Evolutionary conservation across 2,329 filamentous ascomycete genomes (phyloP).

Genomic region (Xylaria hypoxylon): DNA sequence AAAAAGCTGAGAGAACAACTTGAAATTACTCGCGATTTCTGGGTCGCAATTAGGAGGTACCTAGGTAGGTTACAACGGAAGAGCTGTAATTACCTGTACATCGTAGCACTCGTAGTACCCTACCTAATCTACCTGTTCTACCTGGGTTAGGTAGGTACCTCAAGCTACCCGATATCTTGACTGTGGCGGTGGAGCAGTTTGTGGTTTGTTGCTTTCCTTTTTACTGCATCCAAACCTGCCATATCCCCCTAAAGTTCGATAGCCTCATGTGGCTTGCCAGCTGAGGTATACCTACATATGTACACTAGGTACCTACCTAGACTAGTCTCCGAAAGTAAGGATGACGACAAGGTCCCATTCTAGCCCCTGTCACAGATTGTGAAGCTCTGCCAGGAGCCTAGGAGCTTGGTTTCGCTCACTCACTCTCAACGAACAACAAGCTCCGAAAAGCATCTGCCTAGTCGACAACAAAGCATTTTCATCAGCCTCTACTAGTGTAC

Average conservation of each 20-base stretch:
- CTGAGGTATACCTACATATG: background rate
- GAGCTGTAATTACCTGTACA: background rate
- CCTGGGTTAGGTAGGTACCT: too few species aligned
- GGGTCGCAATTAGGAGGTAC: background rate
- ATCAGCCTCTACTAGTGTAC: conserved; percentile 14
- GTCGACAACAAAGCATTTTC: conserved; percentile 9
- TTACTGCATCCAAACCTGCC: too few species aligned
- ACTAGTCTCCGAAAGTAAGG: background rate
- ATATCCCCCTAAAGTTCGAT: too few species aligned
- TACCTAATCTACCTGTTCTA: too few species aligned
- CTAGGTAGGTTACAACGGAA: background rate
- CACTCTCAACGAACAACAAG: conserved; percentile 19
- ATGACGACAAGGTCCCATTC: conserved; percentile 25
- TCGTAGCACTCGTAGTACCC: too few species aligned
- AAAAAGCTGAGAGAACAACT: conserved; percentile 9
- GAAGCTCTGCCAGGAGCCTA: conserved; percentile 17
- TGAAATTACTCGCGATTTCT: conserved; percentile 27
- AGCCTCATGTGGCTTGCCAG: conserved; percentile 13
- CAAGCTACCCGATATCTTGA: too few species aligned
- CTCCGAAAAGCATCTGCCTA: conserved; percentile 35
- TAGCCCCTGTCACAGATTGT: conserved; percentile 28
- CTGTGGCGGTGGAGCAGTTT: background rate
- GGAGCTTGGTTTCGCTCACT: conserved; percentile 13
- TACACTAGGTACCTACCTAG: too few species aligned
- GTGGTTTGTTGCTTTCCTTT: too few species aligned